These are phyloP conservation scores for Botrytis fragariae DNA, from an alignment of 2,329 filamentous ascomycete genomes.

Conservation along the genomic window DNA sequence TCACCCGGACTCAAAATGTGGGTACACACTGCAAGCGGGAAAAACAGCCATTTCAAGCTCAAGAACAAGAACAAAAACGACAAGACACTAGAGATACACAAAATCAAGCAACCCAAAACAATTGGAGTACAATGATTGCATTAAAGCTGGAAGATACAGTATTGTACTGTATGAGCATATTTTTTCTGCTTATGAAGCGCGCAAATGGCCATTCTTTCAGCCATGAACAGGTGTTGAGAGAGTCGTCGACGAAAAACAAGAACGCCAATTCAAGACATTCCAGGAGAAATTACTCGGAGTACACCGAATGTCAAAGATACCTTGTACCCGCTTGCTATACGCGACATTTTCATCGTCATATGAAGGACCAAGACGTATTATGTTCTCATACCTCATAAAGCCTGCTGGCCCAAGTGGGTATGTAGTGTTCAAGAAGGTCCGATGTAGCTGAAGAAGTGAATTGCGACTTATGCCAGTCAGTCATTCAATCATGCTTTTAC, in stretches of 20 bases:
- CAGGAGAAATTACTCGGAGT: too few species aligned
- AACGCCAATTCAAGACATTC: neutral
- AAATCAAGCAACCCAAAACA: neutral
- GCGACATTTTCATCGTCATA: too few species aligned
- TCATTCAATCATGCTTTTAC: neutral
- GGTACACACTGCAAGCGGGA: neutral
- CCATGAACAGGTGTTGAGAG: neutral
- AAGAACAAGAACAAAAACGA: neutral
- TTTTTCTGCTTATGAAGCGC: neutral
- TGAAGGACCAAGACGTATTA: neutral
- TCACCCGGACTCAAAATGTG: neutral
- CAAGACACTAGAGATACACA: neutral
- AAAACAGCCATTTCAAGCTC: neutral
- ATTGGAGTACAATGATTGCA: neutral
- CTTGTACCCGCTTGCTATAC: neutral
- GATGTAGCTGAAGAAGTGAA: neutral
- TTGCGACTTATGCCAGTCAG: neutral
- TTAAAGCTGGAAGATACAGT: neutral
- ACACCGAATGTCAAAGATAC: neutral
- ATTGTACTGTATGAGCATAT: neutral
- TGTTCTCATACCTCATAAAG: neutral
- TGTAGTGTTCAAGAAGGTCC: neutral
- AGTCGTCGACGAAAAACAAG: neutral
- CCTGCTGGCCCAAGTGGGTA: neutral
- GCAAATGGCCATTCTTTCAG: neutral